These are phyloP conservation scores for Lachancea waltii DNA, from an alignment of 805 yeast genomes.

Conservation along the genomic window DNA sequence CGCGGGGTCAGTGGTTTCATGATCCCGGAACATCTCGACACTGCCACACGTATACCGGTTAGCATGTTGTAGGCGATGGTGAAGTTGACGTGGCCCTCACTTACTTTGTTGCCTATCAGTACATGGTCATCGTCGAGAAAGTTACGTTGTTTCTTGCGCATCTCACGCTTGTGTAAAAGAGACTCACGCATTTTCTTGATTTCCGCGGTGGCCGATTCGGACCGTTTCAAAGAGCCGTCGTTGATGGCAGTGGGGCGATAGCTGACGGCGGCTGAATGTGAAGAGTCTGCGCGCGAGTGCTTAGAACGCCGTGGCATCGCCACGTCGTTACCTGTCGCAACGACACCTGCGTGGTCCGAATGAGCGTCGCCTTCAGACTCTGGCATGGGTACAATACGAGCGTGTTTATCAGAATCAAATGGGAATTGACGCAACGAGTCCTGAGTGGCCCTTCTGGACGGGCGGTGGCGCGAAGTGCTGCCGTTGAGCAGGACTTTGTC, in stretches of 20 bases:
- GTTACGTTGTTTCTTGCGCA: constrained; percentile 38
- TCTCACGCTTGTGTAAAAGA: constrained; percentile 38
- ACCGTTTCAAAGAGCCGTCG: constrained; percentile 23
- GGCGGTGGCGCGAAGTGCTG: constrained; percentile 19
- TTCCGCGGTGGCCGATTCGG: constrained; percentile 40
- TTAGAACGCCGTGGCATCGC: constrained; percentile 2
- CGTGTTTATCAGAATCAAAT: constrained; percentile 32
- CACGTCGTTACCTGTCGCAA: constrained; percentile 1
- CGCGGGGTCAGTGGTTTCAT: constrained; percentile 60
- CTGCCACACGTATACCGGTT: constrained; percentile 94
- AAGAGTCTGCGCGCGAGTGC: constrained; percentile 8
- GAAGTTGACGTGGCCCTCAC: constrained; percentile 90
- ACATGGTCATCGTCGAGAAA: constrained; percentile 45
- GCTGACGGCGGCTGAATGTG: constrained; percentile 13
- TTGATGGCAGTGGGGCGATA: constrained; percentile 13
- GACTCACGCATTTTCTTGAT: constrained; percentile 46
- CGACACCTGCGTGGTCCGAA: too few relatives aligned
- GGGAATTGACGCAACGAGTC: constrained; percentile 27
- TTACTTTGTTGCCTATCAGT: constrained; percentile 70
- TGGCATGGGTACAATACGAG: constrained; percentile 29
- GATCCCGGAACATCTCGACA: constrained; percentile 82
- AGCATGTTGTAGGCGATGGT: constrained; percentile 95
- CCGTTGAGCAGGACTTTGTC: constrained; percentile 34
- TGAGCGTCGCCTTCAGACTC: too few relatives aligned
- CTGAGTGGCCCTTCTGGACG: constrained; percentile 17